Evolutionary conservation across 148 eudicot species (phyloP), one percentile per base, ranked within the genome.

Genomic region (Vaccinium darrowii): DNA sequence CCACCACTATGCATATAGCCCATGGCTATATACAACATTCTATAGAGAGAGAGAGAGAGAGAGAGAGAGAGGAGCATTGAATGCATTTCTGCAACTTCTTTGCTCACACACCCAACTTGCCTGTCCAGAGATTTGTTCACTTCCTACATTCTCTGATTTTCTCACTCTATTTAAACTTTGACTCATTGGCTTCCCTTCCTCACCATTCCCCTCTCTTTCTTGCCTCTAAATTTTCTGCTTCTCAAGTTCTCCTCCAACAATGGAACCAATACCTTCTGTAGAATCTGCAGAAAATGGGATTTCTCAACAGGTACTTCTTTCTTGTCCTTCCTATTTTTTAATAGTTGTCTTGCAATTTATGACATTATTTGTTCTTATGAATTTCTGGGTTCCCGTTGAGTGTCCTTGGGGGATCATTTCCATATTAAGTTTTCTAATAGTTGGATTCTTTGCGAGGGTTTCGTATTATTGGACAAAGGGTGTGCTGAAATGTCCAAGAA

Each of bases 21-120:
- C 25, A 23, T 23, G 10, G 1, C 33, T 12, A 69, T 69, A 25
- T 53, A 53, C 33, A 23, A 62, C 25, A 7, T 21, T 69, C 18
- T 27, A 69, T 19, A 69, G 74, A 25, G 73, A 67, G 73, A 6
- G 78, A 47, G 52, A 76, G 25, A 36, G 78, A 4, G 54, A 27
- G 58, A n/a, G 81, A 65, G 58, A 47, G 57, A 49, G 25, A 60
- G 33, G 67, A 13, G 82, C 86, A 79, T 65, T 86, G 79, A 83
- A 86, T 83, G 85, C 80, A 71, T 78, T 69, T 83, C 79, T 86
- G 78, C 83, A 78, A 69, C 88, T 86, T 83, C 83, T 67, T 83
- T 69, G 30, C 25, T 47, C 56, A 14, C 84, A 77, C 85, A 67
- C 88, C 27, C 39, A 78, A 71, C 33, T 53, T 78, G 60, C 80